Evolutionary conservation across 2,329 filamentous ascomycete genomes (phyloP).

Genomic region (Shiraia bambusicola): DNA sequence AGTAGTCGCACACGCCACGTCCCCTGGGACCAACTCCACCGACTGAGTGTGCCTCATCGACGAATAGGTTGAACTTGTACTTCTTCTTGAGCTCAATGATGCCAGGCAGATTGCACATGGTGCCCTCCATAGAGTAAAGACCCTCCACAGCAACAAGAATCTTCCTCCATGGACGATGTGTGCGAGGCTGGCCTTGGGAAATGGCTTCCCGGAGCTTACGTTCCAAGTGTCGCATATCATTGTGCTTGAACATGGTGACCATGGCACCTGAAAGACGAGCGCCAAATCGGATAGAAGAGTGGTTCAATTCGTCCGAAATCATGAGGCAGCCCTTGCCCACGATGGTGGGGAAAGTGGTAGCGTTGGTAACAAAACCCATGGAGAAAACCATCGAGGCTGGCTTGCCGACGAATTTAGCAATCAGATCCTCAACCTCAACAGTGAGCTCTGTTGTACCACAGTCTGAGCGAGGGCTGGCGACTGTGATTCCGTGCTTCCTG

Average conservation of each 20-base stretch:
- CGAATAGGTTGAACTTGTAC: conserved; percentile 95
- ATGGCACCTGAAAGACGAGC: conserved; percentile 92
- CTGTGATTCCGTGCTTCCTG: conserved; percentile 80
- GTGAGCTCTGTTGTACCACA: conserved; percentile 85
- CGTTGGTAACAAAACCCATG: conserved; percentile 98
- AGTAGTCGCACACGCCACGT: conserved; percentile 96
- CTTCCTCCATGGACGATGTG: conserved; percentile 99
- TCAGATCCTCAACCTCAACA: conserved; percentile 82
- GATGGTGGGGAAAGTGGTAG: conserved; percentile 86
- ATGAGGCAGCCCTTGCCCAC: conserved; percentile 91
- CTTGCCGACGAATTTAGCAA: conserved; percentile 92
- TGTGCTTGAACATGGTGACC: conserved; percentile 96
- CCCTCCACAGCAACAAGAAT: conserved; percentile 95
- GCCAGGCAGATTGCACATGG: conserved; percentile 95
- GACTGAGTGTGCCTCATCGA: conserved; percentile 95
- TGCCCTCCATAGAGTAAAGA: conserved; percentile 98
- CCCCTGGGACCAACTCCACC: conserved; percentile 87
- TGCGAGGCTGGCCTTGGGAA: conserved; percentile 93
- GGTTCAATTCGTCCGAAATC: conserved; percentile 96
- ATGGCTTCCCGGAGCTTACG: conserved; percentile 85
- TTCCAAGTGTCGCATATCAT: conserved; percentile 89
- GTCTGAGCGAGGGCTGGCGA: conserved; percentile 79
- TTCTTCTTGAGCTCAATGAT: conserved; percentile 83
- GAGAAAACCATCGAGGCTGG: conserved; percentile 95
- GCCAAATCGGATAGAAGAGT: conserved; percentile 94